phyloP scores from a whole-genome alignment of 2,329 filamentous ascomycete species.

The Venturia aucupariae region DNA sequence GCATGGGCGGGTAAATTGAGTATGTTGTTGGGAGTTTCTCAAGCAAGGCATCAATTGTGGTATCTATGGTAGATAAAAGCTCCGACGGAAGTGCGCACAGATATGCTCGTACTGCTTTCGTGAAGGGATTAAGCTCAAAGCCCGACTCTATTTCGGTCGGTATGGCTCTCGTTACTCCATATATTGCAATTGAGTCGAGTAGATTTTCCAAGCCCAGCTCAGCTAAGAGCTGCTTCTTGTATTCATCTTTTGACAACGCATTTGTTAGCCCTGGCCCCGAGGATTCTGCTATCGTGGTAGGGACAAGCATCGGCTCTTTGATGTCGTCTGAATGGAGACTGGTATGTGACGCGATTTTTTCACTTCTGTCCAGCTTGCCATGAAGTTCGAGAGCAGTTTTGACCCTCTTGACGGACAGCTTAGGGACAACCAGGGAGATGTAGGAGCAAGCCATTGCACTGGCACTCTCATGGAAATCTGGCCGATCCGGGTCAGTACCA shows the following conservation, averaged over 20 bases:
- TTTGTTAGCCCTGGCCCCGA: neutral
- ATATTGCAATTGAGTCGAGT: neutral
- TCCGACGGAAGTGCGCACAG: neutral
- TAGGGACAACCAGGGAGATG: slow-evolving; percentile 21
- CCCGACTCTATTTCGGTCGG: neutral
- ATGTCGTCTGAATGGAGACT: neutral
- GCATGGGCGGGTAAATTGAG: slow-evolving; percentile 47
- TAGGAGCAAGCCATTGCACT: neutral
- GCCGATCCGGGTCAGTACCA: neutral
- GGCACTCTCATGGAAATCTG: neutral
- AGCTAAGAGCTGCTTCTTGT: neutral
- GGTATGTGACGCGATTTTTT: slow-evolving; percentile 22
- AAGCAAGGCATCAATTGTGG: neutral
- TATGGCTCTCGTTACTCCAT: neutral
- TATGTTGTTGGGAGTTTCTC: slow-evolving; percentile 33
- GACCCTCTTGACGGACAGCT: slow-evolving; percentile 28
- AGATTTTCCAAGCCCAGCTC: neutral
- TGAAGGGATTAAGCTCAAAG: neutral
- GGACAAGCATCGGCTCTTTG: slow-evolving; percentile 8
- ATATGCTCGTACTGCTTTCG: neutral
- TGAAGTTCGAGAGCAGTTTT: slow-evolving; percentile 29
- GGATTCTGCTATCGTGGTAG: neutral
- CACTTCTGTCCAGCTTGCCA: slow-evolving; percentile 22
- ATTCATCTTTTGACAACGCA: neutral
- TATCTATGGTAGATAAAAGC: neutral